phyloP scores from a whole-genome alignment of 345 rosid genomes.

The Syzygium jambos region DNA sequence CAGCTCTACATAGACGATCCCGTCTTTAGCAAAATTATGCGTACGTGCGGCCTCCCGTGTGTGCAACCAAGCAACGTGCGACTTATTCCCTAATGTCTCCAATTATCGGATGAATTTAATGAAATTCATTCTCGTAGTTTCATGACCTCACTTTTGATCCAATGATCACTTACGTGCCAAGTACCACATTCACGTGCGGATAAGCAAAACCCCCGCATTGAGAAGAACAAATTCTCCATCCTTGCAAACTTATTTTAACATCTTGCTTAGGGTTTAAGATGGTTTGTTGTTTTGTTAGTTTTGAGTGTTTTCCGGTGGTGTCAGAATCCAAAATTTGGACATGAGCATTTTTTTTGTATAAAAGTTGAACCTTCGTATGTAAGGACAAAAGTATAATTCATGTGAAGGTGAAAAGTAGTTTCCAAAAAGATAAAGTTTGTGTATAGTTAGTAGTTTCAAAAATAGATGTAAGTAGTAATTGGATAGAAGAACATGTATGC shows the following conservation, averaged over 20 bases:
- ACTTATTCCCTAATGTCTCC: not conserved
- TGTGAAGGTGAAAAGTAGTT: not conserved
- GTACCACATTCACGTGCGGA: too few species aligned
- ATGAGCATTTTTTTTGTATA: too few species aligned
- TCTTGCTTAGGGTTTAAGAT: not conserved
- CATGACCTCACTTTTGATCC: not conserved
- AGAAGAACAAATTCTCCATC: not conserved
- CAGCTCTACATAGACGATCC: too few species aligned
- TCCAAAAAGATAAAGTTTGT: not conserved
- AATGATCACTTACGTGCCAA: not conserved
- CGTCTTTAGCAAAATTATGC: too few species aligned
- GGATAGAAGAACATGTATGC: not conserved
- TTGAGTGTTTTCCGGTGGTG: too few species aligned
- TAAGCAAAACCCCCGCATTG: not conserved
- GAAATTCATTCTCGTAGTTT: not conserved
- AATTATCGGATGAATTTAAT: rapidly evolving
- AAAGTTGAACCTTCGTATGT: too few species aligned
- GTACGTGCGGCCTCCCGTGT: rapidly evolving
- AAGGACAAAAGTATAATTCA: too few species aligned
- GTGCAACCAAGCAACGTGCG: not conserved
- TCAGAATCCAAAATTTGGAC: not conserved
- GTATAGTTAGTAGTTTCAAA: not conserved
- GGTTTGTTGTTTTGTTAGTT: too few species aligned
- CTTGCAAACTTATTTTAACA: not conserved
- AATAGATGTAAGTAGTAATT: not conserved